Base-by-base conservation (phyloP, 2,329 filamentous ascomycete genomes). In the Diaporthe citri region DNA sequence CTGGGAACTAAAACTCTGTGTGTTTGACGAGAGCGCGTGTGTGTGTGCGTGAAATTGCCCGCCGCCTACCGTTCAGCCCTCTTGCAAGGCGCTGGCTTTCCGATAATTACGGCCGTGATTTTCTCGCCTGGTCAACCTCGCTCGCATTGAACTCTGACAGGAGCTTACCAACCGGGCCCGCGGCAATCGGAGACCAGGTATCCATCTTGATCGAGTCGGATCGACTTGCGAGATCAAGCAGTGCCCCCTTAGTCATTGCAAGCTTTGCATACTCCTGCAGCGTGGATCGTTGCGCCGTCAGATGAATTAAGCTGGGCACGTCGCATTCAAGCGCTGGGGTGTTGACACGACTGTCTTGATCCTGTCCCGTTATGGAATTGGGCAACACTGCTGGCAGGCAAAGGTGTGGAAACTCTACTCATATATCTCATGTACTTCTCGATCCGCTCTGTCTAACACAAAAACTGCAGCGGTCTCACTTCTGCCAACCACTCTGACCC, bases 291-390 rank as follows among this genome's bases (percentile, higher is more conserved):
- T 62, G 72, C 66, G 71, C 51, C 59, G 71, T 78, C 77, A 77
- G 77, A 78, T 77, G 75, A 78, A 76, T 52, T 75, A 60, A 75
- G 76, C 60, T 72, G 74, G 72, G 70, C 70, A 73, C 73, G 62
- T 64, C 60, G 71, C 57, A 66, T 70, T 69, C 69, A 70, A 71
- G 71, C 72, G 74, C 75, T 75, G 77, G 77, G 78, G 77, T 79
- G 76, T 70, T 77, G 76, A 75, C 75, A 74, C 75, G 73, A 77
- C 69, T 73, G 76, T 75, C 66, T 76, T 74, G 67, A 74, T 75
- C 76, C 71, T 77, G 76, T 77, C 79, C 82, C 81, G 84, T 81
- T 81, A 85, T 85, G 84, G 84, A 84, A 84, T 82, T 80, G 79
- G 81, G 82, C 76, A 83, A 83, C 73, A 79, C 79, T 79, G 81